Evolutionary conservation across 306 rosid species (phyloP).

Genomic region (Cucurbita ficifolia): DNA sequence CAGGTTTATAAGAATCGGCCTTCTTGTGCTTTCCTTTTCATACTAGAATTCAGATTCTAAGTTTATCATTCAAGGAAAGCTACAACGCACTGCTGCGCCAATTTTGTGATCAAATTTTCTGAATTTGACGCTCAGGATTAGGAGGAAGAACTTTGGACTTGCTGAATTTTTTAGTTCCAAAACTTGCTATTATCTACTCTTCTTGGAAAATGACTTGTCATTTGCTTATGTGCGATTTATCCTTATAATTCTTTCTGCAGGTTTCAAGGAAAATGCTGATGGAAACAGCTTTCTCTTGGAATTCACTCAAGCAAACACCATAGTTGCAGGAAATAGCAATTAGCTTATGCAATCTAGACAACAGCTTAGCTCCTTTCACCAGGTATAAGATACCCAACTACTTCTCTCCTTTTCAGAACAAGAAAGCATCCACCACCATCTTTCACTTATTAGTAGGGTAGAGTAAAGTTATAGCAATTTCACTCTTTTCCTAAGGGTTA

Average conservation of each 20-base stretch:
- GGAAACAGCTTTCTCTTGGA: not conserved
- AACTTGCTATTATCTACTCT: constrained; percentile 16
- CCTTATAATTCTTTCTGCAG: constrained; percentile 23
- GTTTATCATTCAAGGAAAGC: constrained; percentile 8
- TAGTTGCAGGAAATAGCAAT: constrained; percentile 2
- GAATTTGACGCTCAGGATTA: not conserved
- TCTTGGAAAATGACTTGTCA: constrained; percentile 38
- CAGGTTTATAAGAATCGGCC: constrained; percentile 22
- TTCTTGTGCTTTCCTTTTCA: constrained; percentile 8
- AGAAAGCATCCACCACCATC: not conserved
- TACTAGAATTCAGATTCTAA: not conserved
- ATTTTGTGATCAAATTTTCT: not conserved
- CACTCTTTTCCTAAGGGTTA: too few species aligned
- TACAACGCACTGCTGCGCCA: not conserved
- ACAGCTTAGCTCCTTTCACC: not conserved
- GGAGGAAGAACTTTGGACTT: not conserved
- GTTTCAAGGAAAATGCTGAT: constrained; percentile 20
- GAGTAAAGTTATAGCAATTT: too few species aligned
- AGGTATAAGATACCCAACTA: not conserved
- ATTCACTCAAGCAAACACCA: not conserved
- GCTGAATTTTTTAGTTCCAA: not conserved
- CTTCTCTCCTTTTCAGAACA: not conserved
- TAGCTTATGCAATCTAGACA: not conserved
- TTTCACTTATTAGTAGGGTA: not conserved
- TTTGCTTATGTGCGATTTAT: constrained; percentile 16